Percentiles rank a stretch among this genome's conserved stretches.
Evolutionary conservation across 805 yeast genomes (phyloP).

Genomic region (Candida succiphila): DNA sequence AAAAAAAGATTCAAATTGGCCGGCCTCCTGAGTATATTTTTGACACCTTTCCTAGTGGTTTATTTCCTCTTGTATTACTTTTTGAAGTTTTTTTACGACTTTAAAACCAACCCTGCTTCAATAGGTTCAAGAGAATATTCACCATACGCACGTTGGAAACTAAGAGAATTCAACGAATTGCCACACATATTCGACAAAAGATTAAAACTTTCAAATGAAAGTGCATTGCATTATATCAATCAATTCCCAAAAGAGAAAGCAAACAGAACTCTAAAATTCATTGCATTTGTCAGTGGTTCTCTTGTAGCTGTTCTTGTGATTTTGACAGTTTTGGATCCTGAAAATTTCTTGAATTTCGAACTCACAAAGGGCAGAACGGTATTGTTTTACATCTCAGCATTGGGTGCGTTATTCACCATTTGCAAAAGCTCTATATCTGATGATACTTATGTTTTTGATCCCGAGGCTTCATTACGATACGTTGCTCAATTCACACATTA

Average conservation of each 20-base stretch:
- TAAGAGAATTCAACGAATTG: slow-evolving; percentile 88
- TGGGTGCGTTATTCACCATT: slow-evolving; percentile 84
- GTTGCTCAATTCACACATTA: slow-evolving; percentile 88
- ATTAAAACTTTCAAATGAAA: slow-evolving; percentile 62
- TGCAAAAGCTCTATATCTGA: slow-evolving; percentile 64
- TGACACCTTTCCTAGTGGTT: slow-evolving; percentile 79
- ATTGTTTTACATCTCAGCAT: slow-evolving; percentile 75
- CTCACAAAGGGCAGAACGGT: slow-evolving; percentile 73
- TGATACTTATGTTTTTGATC: slow-evolving; percentile 62
- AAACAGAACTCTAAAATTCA: slow-evolving; percentile 44
- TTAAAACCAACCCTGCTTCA: slow-evolving; percentile 77
- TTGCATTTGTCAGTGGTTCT: slow-evolving; percentile 77
- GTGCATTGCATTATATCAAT: slow-evolving; percentile 76
- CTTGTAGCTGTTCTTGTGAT: slow-evolving; percentile 81
- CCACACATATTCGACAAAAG: slow-evolving; percentile 82
- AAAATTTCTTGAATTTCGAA: slow-evolving; percentile 83
- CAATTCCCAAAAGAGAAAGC: slow-evolving; percentile 83
- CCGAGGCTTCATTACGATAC: slow-evolving; percentile 74
- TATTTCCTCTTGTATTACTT: slow-evolving; percentile 80
- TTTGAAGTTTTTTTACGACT: slow-evolving; percentile 87
- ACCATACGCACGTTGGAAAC: slow-evolving; percentile 90
- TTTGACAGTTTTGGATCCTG: slow-evolving; percentile 75
- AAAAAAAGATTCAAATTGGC: slow-evolving; percentile 77
- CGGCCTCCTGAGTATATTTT: slow-evolving; percentile 70
- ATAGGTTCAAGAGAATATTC: slow-evolving; percentile 83